A percentile compares a stretch with the other conserved stretches of the same genome.
Conservation (phyloP, 2,329 filamentous ascomycete genomes). For the Paraconiothyrium sp. region DNA sequence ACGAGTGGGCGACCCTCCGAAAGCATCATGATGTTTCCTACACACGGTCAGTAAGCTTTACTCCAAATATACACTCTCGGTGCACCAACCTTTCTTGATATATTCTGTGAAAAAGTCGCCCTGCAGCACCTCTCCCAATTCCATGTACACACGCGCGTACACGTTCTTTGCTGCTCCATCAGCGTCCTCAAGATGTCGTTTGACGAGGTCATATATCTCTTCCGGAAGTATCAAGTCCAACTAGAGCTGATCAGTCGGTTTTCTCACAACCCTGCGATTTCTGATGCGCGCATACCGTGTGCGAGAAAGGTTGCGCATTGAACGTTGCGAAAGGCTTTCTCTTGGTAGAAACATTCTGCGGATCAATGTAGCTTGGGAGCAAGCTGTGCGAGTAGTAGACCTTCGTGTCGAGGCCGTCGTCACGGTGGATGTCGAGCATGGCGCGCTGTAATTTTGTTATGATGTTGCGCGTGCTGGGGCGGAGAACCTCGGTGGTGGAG, state of each 20-base stretch:
- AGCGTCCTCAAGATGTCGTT: slow-evolving; percentile 60
- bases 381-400: slow-evolving; percentile 77
- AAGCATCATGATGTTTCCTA: slow-evolving; percentile 83
- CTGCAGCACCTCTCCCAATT: slow-evolving; percentile 75
- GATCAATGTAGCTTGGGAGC: slow-evolving; percentile 74
- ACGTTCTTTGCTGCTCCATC: slow-evolving; percentile 44
- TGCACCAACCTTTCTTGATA: slow-evolving; percentile 75
- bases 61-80: neutral
- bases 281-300: slow-evolving; percentile 63
- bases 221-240: slow-evolving; percentile 78
- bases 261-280: neutral
- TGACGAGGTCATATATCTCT: slow-evolving; percentile 65
- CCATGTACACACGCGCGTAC: slow-evolving; percentile 77
- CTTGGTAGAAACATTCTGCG: slow-evolving; percentile 64
- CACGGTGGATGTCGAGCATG: slow-evolving; percentile 49
- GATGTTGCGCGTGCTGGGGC: neutral
- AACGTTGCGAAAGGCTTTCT: slow-evolving; percentile 80
- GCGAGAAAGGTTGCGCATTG: slow-evolving; percentile 70
- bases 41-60: slow-evolving; percentile 13
- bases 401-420: slow-evolving; percentile 62
- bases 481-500: slow-evolving; percentile 1
- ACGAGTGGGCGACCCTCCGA: slow-evolving; percentile 77
- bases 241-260: slow-evolving; percentile 47
- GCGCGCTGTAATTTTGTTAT: slow-evolving; percentile 7
- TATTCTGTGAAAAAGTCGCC: slow-evolving; percentile 83